Conservation (phyloP, 768 basidiomycete species). For the Mycena filopes region DNA sequence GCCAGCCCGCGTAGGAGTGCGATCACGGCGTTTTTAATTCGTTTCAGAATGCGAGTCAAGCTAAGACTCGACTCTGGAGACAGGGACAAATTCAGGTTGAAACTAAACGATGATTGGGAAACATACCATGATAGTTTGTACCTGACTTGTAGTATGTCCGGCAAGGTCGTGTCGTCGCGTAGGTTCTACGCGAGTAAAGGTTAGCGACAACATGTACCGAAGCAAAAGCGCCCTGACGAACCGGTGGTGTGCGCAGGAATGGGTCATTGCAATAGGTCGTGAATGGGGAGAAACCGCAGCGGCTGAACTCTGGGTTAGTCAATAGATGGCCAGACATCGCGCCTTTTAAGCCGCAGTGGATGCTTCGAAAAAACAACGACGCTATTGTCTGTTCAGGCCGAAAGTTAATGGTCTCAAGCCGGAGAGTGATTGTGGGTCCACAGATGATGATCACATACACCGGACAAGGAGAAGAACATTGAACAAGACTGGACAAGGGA, state of each 20-base stretch:
- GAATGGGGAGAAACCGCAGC: neutral
- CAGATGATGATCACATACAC: slow-evolving; percentile 14
- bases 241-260: slow-evolving; percentile 1
- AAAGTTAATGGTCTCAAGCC: neutral
- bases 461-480: neutral
- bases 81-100: neutral
- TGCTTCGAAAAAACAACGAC: slow-evolving; percentile 13
- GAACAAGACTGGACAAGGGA: slow-evolving; percentile 13
- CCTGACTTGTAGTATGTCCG: neutral
- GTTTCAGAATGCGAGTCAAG: slow-evolving; percentile 4
- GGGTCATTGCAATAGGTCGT: neutral
- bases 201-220: neutral
- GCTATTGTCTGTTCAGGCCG: slow-evolving; percentile 2
- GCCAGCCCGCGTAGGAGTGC: neutral
- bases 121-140: neutral
- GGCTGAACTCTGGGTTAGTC: neutral
- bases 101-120: too few species aligned
- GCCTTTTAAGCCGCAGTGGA: neutral
- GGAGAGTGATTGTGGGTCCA: slow-evolving; percentile 32
- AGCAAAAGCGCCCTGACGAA: neutral
- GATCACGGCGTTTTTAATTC: slow-evolving; percentile 14
- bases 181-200: neutral
- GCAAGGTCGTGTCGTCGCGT: neutral
- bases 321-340: neutral
- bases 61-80: neutral